phyloP scores from a whole-genome alignment of 2,329 filamentous ascomycete species.

The Pleomassaria siparia region DNA sequence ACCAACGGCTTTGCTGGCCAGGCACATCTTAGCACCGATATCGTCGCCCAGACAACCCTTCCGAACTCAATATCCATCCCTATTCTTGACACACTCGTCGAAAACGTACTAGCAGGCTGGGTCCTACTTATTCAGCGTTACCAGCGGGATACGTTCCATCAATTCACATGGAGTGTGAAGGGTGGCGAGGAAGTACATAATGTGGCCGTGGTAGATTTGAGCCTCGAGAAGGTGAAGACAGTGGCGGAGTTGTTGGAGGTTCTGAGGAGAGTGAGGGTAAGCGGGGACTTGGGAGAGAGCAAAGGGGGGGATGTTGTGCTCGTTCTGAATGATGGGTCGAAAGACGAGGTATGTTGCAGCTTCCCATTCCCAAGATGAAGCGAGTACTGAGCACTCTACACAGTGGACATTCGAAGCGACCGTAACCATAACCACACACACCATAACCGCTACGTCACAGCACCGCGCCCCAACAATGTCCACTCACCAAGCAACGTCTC shows the following conservation, averaged over 20 bases:
- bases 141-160: conserved; percentile 33
- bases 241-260: conserved; percentile 18
- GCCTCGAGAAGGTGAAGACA: conserved; percentile 17
- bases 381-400: too few relatives aligned
- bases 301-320: conserved; percentile 5
- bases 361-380: neutral
- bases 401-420: conserved; percentile 36
- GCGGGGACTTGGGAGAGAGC: conserved; percentile 15
- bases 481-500: conserved; percentile 46
- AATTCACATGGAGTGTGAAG: conserved; percentile 31
- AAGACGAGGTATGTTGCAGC: conserved; percentile 27
- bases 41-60: neutral
- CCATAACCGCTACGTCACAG: conserved; percentile 42
- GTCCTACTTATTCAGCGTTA: conserved; percentile 33
- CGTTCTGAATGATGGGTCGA: conserved; percentile 31
- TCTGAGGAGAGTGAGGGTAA: conserved; percentile 15
- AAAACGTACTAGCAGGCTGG: conserved; percentile 34
- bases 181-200: conserved; percentile 15
- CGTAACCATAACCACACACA: conserved; percentile 24
- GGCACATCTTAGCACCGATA: neutral
- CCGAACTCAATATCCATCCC: neutral
- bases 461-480: conserved; percentile 48
- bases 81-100: conserved; percentile 10
- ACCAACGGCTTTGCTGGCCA: neutral
- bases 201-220: conserved; percentile 19